phyloP scores from a whole-genome alignment of 306 rosid species.

The Vicia villosa region DNA sequence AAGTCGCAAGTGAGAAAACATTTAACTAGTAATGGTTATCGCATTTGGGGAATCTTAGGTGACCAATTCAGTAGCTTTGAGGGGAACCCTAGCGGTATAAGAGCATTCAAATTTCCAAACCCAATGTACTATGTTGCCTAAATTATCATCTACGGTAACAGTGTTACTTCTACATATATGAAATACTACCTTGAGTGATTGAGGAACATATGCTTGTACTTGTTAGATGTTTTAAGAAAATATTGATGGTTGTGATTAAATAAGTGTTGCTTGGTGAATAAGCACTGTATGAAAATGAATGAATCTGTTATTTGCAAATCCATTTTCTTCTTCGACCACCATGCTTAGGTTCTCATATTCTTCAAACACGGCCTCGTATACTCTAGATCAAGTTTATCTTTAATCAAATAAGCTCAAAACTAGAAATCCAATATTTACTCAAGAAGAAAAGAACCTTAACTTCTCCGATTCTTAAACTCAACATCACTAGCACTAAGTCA shows the following conservation, averaged over 20 bases:
- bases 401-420: background rate
- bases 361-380: background rate
- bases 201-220: background rate
- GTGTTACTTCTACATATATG: background rate
- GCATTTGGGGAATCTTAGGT: constrained; percentile 42
- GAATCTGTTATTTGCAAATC: background rate
- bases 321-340: background rate
- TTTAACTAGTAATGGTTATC: constrained; percentile 25
- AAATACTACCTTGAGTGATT: too few species aligned
- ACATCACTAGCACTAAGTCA: too few species aligned
- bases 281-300: background rate
- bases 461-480: too few species aligned
- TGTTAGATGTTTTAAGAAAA: too few species aligned
- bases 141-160: constrained; percentile 4
- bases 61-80: constrained; percentile 44
- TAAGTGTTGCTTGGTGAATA: background rate
- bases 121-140: constrained; percentile 48
- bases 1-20: constrained; percentile 37
- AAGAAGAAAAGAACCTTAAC: background rate
- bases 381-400: background rate
- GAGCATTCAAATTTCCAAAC: constrained; percentile 45
- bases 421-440: background rate
- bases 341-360: background rate
- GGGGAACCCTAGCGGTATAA: constrained; percentile 26
- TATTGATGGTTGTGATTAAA: background rate